Conservation (phyloP, 2,329 filamentous ascomycete genomes). For the Pyrenochaeta sp. region DNA sequence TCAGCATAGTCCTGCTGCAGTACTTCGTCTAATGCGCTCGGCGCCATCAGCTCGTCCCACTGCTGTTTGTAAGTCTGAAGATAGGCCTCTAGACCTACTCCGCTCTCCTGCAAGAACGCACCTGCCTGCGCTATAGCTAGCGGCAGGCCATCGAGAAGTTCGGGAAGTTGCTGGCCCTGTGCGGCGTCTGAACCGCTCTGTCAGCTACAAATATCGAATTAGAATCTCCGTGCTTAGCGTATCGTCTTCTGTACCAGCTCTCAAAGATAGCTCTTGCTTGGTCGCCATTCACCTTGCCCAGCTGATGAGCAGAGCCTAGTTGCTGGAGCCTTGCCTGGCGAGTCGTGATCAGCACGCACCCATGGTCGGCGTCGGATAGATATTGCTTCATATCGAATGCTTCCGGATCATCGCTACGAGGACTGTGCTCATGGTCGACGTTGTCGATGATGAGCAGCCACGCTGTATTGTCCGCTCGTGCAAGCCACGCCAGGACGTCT, state of each 20-base stretch:
- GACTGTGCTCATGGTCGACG: conserved; percentile 21
- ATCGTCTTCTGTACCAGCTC: conserved; percentile 18
- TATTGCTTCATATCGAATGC: conserved; percentile 24
- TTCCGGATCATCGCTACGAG: conserved; percentile 7
- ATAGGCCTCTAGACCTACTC: conserved; percentile 21
- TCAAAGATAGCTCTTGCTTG: conserved; percentile 26
- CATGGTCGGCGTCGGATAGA: conserved; percentile 23
- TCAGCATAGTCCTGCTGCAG: too few relatives aligned
- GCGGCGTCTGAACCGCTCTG: conserved; percentile 12
- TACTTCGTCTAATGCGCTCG: conserved; percentile 7
- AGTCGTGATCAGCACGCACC: conserved; percentile 30
- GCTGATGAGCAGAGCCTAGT: conserved; percentile 22
- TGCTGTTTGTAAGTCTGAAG: conserved; percentile 35
- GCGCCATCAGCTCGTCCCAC: conserved; percentile 32
- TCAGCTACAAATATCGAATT: conserved; percentile 8
- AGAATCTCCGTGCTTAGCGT: conserved; percentile 14
- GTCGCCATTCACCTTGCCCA: conserved; percentile 15
- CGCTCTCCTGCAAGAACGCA: conserved; percentile 29
- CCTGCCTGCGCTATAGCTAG: conserved; percentile 32
- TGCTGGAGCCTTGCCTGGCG: conserved; percentile 21
- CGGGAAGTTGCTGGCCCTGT: conserved; percentile 14
- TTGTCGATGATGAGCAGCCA: conserved; percentile 33
- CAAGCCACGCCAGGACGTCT: conserved; percentile 25
- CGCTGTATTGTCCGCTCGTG: conserved; percentile 15
- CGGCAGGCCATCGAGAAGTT: conserved; percentile 27